A percentile compares a stretch with the other conserved stretches of the same genome.
These are phyloP conservation scores for Penicillium brasilianum DNA, from an alignment of 2,329 filamentous ascomycete genomes.

Conservation along the genomic window DNA sequence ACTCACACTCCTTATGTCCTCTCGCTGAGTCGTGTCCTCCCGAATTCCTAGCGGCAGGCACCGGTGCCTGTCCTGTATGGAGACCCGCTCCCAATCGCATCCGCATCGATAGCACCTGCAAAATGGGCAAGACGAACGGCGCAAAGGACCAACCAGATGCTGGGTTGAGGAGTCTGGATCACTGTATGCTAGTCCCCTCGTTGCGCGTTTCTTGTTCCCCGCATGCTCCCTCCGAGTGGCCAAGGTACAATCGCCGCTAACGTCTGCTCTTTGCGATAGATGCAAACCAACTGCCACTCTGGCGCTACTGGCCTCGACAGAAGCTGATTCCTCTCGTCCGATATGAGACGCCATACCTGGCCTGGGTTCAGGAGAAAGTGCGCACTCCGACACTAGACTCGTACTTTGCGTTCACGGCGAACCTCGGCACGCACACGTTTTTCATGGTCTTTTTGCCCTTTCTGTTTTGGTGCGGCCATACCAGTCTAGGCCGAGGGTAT, in stretches of 20 bases:
- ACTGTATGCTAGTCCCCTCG: constrained; percentile 57
- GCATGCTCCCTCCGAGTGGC: neutral
- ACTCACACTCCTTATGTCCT: constrained; percentile 31
- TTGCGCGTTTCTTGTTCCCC: neutral
- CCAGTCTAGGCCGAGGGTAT: constrained; percentile 83
- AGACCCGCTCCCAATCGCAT: constrained; percentile 24
- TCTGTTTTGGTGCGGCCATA: constrained; percentile 94
- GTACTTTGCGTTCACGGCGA: constrained; percentile 96
- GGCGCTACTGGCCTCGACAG: constrained; percentile 87
- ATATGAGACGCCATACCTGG: constrained; percentile 94
- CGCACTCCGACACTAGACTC: constrained; percentile 86
- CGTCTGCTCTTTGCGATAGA: constrained; percentile 58
- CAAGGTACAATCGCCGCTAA: constrained; percentile 19
- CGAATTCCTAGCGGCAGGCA: constrained; percentile 26
- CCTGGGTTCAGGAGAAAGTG: constrained; percentile 78
- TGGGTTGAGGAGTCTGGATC: constrained; percentile 78
- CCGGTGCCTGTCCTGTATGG: constrained; percentile 33
- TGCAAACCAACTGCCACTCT: constrained; percentile 78
- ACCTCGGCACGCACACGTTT: constrained; percentile 96
- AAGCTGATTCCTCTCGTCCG: constrained; percentile 82
- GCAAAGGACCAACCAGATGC: constrained; percentile 57
- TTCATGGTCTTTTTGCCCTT: constrained; percentile 97
- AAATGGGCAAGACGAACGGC: constrained; percentile 43
- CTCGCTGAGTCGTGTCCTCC: constrained; percentile 15
- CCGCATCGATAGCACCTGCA: constrained; percentile 32